Evolutionary conservation across 2,329 filamentous ascomycete genomes (phyloP).

Genomic region (Trichoderma sp.): DNA sequence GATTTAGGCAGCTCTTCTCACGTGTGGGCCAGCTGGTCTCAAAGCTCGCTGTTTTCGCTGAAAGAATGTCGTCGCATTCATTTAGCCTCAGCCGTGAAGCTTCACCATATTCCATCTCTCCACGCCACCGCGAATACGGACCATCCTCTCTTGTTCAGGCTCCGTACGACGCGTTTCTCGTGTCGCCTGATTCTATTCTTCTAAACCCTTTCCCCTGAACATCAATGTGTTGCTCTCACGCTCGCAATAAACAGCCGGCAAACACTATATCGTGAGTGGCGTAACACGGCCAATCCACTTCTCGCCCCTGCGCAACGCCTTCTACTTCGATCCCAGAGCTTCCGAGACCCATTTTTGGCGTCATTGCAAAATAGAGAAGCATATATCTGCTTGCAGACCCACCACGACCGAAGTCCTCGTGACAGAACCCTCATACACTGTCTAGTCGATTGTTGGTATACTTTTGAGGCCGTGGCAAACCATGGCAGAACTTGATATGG

Average conservation of each 20-base stretch:
- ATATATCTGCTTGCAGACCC: neutral
- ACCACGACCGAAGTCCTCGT: neutral
- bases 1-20: constrained; percentile 18
- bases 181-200: constrained; percentile 2
- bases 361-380: neutral
- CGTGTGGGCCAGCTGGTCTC: constrained; percentile 15
- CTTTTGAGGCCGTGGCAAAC: neutral
- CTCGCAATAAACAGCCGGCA: constrained; percentile 8
- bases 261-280: constrained; percentile 19
- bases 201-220: neutral
- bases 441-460: neutral
- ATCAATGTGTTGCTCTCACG: constrained; percentile 26
- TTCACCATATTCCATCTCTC: neutral
- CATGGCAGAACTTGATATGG: constrained; percentile 42
- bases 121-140: neutral
- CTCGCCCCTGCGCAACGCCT: neutral
- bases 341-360: neutral
- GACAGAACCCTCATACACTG: neutral
- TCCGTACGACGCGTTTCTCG: constrained; percentile 20
- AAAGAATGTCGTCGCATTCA: constrained; percentile 21
- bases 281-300: constrained; percentile 8
- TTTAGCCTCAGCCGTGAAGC: constrained; percentile 10
- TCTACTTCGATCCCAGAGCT: neutral
- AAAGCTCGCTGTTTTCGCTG: constrained; percentile 3
- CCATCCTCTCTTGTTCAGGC: neutral